Percentiles rank a stretch among this genome's conserved stretches.
These are phyloP conservation scores for Apiospora saccharicola DNA, from an alignment of 2,329 filamentous ascomycete species.

Conservation along the genomic window DNA sequence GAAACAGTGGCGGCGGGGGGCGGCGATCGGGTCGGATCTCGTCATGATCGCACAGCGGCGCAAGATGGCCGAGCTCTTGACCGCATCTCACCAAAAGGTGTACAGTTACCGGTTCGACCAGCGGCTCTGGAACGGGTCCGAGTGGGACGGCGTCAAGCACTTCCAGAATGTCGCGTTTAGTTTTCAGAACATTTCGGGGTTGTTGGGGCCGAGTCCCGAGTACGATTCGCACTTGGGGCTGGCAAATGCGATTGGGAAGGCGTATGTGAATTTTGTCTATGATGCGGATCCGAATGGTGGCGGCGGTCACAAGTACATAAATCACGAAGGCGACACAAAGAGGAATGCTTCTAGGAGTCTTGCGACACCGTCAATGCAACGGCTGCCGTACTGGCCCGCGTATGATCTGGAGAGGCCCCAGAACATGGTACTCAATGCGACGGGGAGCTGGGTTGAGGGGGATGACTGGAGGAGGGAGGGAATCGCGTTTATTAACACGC, in stretches of 20 bases:
- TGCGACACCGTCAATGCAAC: background rate
- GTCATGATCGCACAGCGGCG: conserved; percentile 57
- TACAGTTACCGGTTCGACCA: conserved; percentile 61
- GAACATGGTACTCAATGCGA: conserved; percentile 56
- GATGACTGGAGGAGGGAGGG: conserved; percentile 57
- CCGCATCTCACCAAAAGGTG: conserved; percentile 39
- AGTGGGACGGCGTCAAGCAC: conserved; percentile 52
- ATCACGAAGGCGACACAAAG: background rate
- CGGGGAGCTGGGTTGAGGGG: conserved; percentile 51
- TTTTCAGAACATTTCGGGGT: conserved; percentile 58
- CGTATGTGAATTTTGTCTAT: conserved; percentile 54
- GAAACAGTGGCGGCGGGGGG: conserved; percentile 52
- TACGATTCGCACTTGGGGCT: conserved; percentile 47
- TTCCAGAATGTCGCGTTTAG: conserved; percentile 58
- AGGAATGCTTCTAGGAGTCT: too few relatives aligned
- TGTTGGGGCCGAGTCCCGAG: conserved; percentile 53
- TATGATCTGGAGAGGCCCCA: conserved; percentile 43
- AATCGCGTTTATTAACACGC: conserved; percentile 52
- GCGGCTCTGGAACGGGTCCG: conserved; percentile 49
- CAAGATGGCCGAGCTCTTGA: conserved; percentile 52
- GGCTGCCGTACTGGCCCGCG: conserved; percentile 34
- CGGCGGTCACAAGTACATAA: too few relatives aligned
- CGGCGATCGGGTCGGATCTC: conserved; percentile 54
- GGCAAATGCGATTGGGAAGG: conserved; percentile 47
- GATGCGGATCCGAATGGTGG: conserved; percentile 50